Evolutionary conservation across 139 green algal genomes (phyloP).

Genomic region (Tetratostichococcus sp.): DNA sequence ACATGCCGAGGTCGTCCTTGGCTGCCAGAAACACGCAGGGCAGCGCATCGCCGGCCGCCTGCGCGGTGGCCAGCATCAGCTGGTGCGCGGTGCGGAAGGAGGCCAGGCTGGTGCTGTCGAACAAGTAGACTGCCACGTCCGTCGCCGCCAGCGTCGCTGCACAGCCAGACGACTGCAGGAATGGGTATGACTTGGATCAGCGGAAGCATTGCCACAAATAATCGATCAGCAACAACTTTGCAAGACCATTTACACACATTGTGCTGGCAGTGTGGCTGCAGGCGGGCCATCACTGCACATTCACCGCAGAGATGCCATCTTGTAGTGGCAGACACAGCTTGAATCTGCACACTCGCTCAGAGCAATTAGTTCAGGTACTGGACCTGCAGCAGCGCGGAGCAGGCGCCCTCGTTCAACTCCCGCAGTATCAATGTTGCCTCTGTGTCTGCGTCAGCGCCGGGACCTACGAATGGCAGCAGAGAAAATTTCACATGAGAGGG

Average conservation of each 20-base stretch:
- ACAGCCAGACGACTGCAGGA: slow-evolving; percentile 1
- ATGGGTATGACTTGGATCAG: no score
- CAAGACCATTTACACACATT: no score
- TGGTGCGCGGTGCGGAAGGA: slow-evolving; percentile 27
- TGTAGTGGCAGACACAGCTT: no score
- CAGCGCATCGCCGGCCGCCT: slow-evolving; percentile 43
- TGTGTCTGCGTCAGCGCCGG: neutral
- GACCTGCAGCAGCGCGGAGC: neutral
- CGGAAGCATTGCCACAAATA: no score
- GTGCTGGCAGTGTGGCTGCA: no score
- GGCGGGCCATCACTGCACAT: no score
- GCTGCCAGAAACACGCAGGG: slow-evolving; percentile 56
- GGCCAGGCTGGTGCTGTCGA: slow-evolving; percentile 43
- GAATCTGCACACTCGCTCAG: no score
- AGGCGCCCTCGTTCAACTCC: slow-evolving; percentile 4
- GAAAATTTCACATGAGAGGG: no score
- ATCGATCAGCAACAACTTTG: no score
- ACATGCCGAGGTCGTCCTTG: slow-evolving; percentile 58
- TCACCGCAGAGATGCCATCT: no score
- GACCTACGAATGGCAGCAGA: neutral
- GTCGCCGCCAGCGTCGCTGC: slow-evolving; percentile 20
- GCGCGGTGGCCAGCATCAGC: slow-evolving; percentile 25
- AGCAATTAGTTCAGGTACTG: no score
- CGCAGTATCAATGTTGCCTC: slow-evolving; percentile 4
- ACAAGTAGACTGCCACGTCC: slow-evolving; percentile 62